Percentiles rank a stretch among this genome's conserved stretches.
Conservation (phyloP, 2,329 filamentous ascomycete genomes). For the Hypomyces perniciosus region DNA sequence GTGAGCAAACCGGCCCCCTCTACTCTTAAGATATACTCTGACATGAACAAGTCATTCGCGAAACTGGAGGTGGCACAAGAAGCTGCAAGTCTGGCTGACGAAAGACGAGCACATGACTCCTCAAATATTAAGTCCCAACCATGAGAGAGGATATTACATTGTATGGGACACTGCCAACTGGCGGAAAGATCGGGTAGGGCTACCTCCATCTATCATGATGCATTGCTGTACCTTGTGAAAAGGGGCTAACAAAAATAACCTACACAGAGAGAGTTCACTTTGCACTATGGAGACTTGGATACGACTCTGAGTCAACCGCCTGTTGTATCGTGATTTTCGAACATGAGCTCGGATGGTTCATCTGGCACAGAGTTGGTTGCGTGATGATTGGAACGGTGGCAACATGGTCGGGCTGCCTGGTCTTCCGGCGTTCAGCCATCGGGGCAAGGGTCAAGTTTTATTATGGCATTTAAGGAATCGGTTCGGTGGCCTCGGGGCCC, state of each 20-base stretch:
- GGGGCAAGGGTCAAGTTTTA: constrained; percentile 23
- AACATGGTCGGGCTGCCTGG: constrained; percentile 13
- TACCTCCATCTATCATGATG: not conserved
- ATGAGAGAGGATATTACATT: constrained; percentile 61
- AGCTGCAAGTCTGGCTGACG: constrained; percentile 59
- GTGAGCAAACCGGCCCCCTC: constrained; percentile 33
- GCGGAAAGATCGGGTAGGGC: constrained; percentile 57
- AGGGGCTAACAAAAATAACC: not conserved
- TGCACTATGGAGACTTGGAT: constrained; percentile 58
- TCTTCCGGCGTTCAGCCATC: constrained; percentile 27
- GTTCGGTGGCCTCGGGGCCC: constrained; percentile 23
- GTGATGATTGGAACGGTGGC: constrained; percentile 13
- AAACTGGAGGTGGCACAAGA: constrained; percentile 66
- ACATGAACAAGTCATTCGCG: constrained; percentile 47
- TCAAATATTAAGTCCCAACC: constrained; percentile 49
- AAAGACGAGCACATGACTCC: constrained; percentile 63
- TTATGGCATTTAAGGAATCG: constrained; percentile 25
- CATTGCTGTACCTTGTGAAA: not conserved
- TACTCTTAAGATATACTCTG: not conserved
- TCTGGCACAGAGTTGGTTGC: constrained; percentile 13
- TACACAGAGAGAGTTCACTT: constrained; percentile 50
- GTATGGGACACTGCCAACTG: constrained; percentile 59
- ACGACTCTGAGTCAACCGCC: constrained; percentile 34
- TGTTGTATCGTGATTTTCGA: constrained; percentile 20
- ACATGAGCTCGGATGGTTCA: not conserved